phyloP scores from a whole-genome alignment of 1,139 yeast genomes.

The Candida freyschussii region DNA sequence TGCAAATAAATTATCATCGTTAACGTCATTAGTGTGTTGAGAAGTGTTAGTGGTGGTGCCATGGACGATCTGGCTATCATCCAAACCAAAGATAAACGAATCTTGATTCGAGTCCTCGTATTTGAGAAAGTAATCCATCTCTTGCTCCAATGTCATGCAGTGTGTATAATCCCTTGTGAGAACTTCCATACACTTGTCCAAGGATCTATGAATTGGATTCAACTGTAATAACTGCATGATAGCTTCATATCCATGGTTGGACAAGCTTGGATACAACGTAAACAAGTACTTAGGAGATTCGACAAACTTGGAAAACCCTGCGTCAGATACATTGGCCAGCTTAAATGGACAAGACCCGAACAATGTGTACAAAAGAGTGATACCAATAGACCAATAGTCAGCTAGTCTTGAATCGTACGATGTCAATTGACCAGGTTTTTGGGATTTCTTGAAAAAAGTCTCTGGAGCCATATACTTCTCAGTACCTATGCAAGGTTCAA shows the following conservation, averaged over 20 bases:
- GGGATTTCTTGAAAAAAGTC: slow-evolving; percentile 37
- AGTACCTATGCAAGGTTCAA: slow-evolving; percentile 83
- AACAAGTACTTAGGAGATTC: slow-evolving; percentile 67
- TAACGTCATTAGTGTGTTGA: background rate
- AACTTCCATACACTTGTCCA: slow-evolving; percentile 13
- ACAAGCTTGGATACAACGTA: slow-evolving; percentile 57
- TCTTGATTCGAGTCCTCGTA: slow-evolving; percentile 8
- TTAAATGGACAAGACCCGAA: slow-evolving; percentile 84
- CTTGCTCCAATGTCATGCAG: slow-evolving; percentile 14
- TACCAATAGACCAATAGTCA: slow-evolving; percentile 90
- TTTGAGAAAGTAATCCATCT: slow-evolving; percentile 2
- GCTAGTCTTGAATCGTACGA: slow-evolving; percentile 70
- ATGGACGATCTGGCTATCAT: slow-evolving; percentile 6
- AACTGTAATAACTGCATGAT: slow-evolving; percentile 21
- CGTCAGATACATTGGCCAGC: slow-evolving; percentile 61
- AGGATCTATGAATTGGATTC: slow-evolving; percentile 22
- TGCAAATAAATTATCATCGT: slow-evolving; percentile 4
- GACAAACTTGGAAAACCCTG: slow-evolving; percentile 61
- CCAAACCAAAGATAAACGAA: slow-evolving; percentile 14
- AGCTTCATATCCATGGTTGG: slow-evolving; percentile 22
- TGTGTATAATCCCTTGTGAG: slow-evolving; percentile 10
- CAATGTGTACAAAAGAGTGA: slow-evolving; percentile 70
- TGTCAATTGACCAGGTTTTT: slow-evolving; percentile 4
- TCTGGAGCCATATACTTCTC: slow-evolving; percentile 97
- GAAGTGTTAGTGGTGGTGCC: background rate